These are phyloP conservation scores for Kockiozyma suomiensis DNA, from an alignment of 805 yeast species.

Conservation along the genomic window DNA sequence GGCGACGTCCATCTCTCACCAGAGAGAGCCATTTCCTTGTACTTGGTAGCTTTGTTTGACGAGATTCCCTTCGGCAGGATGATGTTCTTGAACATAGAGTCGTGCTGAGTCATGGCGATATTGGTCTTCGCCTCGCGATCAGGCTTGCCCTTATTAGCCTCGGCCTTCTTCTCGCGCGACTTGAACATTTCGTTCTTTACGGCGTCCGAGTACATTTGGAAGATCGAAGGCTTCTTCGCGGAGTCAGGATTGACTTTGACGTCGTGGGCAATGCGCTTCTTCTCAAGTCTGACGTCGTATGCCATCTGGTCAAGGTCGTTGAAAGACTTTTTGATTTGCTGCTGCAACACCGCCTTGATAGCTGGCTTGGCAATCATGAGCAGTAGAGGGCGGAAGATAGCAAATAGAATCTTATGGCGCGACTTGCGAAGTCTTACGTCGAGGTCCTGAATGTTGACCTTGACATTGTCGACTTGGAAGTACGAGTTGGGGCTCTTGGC, in stretches of 20 bases:
- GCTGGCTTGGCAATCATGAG: conserved; percentile 24
- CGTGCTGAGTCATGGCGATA: conserved; percentile 23
- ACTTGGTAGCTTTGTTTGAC: conserved; percentile 16
- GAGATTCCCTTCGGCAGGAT: conserved; percentile 26
- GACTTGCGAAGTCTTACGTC: conserved; percentile 28
- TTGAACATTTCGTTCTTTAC: conserved; percentile 15
- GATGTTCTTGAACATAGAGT: conserved; percentile 25
- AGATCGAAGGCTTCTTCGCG: conserved; percentile 6
- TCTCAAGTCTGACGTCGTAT: conserved; percentile 23
- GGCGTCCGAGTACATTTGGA: conserved; percentile 26
- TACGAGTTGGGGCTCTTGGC: conserved; percentile 11
- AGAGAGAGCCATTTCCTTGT: conserved; percentile 21
- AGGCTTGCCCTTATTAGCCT: conserved; percentile 7
- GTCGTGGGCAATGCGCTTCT: conserved; percentile 23
- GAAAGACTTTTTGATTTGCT: conserved; percentile 28
- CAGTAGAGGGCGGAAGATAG: conserved; percentile 29
- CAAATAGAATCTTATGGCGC: conserved; percentile 28
- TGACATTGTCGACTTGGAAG: conserved; percentile 31
- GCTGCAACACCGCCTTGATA: conserved; percentile 26
- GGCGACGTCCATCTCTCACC: conserved; percentile 34
- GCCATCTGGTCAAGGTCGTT: conserved; percentile 27
- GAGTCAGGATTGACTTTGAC: conserved; percentile 5
- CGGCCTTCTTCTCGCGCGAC: conserved; percentile 15
- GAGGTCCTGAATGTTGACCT: conserved; percentile 25
- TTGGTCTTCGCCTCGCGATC: conserved; percentile 14